phyloP scores from a whole-genome alignment of 1,284 basidiomycete genomes.

The Apiotrichum veenhuisii region DNA sequence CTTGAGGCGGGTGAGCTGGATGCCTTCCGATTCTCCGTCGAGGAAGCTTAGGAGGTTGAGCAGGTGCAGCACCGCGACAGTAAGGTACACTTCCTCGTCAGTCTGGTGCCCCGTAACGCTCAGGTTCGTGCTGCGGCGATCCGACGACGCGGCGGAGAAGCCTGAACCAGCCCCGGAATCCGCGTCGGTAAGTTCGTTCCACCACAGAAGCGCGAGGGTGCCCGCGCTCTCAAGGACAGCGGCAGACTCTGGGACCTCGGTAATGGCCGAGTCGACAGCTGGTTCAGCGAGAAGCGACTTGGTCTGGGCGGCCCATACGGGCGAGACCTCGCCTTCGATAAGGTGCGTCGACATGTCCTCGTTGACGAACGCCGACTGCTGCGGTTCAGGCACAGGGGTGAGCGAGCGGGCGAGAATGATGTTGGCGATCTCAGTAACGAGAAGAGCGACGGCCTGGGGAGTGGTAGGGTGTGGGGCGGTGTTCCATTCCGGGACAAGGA shows the following conservation, averaged over 20 bases:
- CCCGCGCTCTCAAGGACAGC: conserved; percentile 23
- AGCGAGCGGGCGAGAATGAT: conserved; percentile 36
- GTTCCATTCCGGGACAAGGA: conserved; percentile 17
- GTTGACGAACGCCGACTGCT: conserved; percentile 24
- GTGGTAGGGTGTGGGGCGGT: conserved; percentile 32
- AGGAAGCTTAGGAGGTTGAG: conserved; percentile 78
- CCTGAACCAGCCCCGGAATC: not conserved
- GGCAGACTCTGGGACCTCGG: conserved; percentile 13
- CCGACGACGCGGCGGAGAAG: not conserved
- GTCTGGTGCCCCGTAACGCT: conserved; percentile 26
- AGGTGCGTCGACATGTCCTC: not conserved
- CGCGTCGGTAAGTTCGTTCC: conserved; percentile 34
- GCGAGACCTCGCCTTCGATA: conserved; percentile 6
- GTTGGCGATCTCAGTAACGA: conserved; percentile 36
- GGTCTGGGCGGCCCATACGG: conserved; percentile 28
- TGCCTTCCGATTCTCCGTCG: conserved; percentile 63
- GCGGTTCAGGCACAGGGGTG: conserved; percentile 18
- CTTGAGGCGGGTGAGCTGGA: conserved; percentile 67
- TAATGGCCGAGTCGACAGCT: conserved; percentile 8
- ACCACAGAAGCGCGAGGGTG: conserved; percentile 33
- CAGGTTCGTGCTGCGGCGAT: conserved; percentile 14
- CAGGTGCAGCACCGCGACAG: conserved; percentile 59
- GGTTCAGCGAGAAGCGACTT: conserved; percentile 23
- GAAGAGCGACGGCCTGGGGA: conserved; percentile 31
- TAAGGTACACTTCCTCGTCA: conserved; percentile 43